Conservation (phyloP, 2,329 filamentous ascomycete species). For the Arthrobotrys sinensis region DNA sequence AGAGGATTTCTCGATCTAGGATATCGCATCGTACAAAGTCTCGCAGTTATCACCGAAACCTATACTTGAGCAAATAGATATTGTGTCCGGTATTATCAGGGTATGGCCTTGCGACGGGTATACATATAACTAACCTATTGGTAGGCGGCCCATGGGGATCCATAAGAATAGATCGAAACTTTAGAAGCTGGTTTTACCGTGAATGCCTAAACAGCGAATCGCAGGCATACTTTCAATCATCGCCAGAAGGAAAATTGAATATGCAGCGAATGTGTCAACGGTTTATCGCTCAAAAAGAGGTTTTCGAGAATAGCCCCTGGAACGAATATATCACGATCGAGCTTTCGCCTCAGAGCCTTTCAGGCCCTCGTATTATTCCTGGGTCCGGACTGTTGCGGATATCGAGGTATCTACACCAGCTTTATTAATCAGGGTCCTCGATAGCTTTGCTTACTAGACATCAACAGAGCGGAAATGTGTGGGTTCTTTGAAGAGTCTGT, state of each 20-base stretch:
- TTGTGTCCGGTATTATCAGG: slow-evolving; percentile 8
- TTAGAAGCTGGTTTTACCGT: slow-evolving; percentile 10
- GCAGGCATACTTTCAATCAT: slow-evolving; percentile 7
- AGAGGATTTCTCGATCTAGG: neutral
- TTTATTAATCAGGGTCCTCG: neutral
- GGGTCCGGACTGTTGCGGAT: neutral
- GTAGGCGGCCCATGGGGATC: slow-evolving; percentile 20
- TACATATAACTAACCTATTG: neutral
- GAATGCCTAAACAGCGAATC: slow-evolving; percentile 8
- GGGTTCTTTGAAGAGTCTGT: slow-evolving; percentile 20
- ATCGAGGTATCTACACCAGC: neutral
- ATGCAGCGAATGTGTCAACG: slow-evolving; percentile 14
- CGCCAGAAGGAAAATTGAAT: slow-evolving; percentile 8
- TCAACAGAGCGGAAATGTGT: slow-evolving; percentile 13
- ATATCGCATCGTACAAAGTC: slow-evolving; percentile 31
- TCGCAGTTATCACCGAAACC: neutral
- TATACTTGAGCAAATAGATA: slow-evolving; percentile 22
- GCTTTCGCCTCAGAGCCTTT: slow-evolving; percentile 15
- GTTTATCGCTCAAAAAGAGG: slow-evolving; percentile 12
- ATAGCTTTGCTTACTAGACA: neutral
- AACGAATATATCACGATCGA: neutral
- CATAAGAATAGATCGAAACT: slow-evolving; percentile 15
- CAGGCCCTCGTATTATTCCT: slow-evolving; percentile 11
- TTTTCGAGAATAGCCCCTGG: slow-evolving; percentile 14
- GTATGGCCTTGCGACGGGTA: neutral